Conservation (phyloP, 108 stramenopile species). For the Hondaea fermentalgiana region DNA sequence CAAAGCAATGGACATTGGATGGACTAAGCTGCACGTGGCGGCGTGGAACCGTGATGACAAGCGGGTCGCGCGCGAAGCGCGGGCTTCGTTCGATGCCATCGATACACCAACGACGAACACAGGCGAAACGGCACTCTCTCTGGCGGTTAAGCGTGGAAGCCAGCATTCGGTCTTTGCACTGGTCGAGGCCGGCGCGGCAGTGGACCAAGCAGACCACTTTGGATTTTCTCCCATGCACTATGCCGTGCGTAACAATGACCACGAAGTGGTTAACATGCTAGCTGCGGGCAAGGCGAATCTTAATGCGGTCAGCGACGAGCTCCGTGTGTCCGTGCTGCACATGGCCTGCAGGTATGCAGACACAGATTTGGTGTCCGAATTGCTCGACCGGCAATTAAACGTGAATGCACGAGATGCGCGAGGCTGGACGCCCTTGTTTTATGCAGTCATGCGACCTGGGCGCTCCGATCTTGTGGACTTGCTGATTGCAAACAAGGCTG, state of each 20-base stretch:
- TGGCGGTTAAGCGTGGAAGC: not conserved
- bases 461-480: not conserved
- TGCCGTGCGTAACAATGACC: not conserved
- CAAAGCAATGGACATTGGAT: not conserved
- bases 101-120: not conserved
- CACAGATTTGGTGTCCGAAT: not conserved
- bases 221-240: not conserved
- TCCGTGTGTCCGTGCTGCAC: not conserved
- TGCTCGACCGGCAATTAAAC: not conserved
- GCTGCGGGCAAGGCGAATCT: not conserved
- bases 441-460: conserved; percentile 1
- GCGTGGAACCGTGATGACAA: conserved; percentile 13
- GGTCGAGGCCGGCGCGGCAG: not conserved
- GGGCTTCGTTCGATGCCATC: not conserved
- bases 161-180: not conserved
- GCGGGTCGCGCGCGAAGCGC: not conserved
- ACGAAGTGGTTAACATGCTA: not conserved
- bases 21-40: not conserved
- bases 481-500: not conserved
- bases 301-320: not conserved
- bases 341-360: not conserved
- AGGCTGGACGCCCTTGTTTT: conserved; percentile 4
- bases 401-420: not conserved
- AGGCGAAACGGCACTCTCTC: not conserved
- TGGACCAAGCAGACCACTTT: not conserved